Base-by-base conservation (phyloP, 2,329 filamentous ascomycete genomes). In the Ceratocystiopsis brevicomis region DNA sequence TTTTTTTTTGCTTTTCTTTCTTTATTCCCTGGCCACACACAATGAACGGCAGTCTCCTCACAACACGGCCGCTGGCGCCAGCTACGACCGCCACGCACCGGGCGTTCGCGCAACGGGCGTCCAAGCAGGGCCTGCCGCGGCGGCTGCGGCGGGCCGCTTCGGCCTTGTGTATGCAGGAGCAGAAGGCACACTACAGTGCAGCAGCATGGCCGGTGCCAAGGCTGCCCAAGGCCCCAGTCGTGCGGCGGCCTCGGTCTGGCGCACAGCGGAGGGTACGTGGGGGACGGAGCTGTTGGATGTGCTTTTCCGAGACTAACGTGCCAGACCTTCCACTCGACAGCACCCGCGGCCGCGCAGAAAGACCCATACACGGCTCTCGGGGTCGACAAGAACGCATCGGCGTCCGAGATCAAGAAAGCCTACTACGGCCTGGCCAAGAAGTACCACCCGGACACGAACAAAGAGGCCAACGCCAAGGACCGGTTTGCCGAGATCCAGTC, bases 361-460 rank as follows among this genome's bases (percentile, higher is more conserved):
- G 82, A 98, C 54, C 90, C 90, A 1, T 98, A 98, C 61, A 73
- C 76, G 50, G 72, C 82, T 4, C 76, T 98, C 25, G 90, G 90
- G 14, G 84, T 98, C 30, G 68, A 68, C 54, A 93, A 88, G 59
- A 71, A 63, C 48, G 84, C 90, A n/a, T 78, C 83, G 1, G 66
- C 85, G 3, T 67, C 76, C 47, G 88, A 96, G 34, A 96, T 98
- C 59, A 98, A 98, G 60, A 96, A 95, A 61, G 87, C 90, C 3
- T 98, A 98, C 66, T 98, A 98, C 58, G 84, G 87, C 41, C 68
- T 96, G 46, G 90, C 90, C 17, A 98, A 98, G 63, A 98, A 96
- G 57, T 98, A 76, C 58, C 90, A 98, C 55, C 90, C 90, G 10
- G 90, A 98, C 59, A 96, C 90, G 34, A 98, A 96, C 68, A 96